Evolutionary conservation across 441 rosid species (phyloP).

Genomic region (Gossypium trilobum): DNA sequence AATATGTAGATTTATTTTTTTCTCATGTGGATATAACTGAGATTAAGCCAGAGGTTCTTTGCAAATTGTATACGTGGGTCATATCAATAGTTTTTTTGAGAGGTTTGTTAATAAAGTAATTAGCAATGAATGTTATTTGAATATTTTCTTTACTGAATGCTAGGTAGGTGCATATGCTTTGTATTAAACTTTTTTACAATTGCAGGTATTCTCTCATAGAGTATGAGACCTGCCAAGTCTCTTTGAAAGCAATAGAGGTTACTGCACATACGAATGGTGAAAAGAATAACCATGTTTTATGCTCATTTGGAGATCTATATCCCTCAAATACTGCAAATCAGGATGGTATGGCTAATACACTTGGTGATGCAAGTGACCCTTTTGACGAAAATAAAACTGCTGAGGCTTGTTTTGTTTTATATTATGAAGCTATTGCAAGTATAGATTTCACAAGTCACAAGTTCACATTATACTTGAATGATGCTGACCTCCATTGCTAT

Average conservation of each 20-base stretch:
- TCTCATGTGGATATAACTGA: conserved; percentile 4
- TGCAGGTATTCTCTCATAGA: conserved; percentile 55
- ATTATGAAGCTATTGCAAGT: conserved; percentile 43
- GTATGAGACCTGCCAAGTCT: conserved; percentile 43
- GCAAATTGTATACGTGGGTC: not conserved
- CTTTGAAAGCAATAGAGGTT: conserved; percentile 42
- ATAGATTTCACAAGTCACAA: conserved; percentile 26
- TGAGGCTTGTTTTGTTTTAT: conserved; percentile 46
- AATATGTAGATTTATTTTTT: not conserved
- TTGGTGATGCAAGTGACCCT: conserved; percentile 22
- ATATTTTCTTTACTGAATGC: conserved; percentile 2
- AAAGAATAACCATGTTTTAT: conserved; percentile 39
- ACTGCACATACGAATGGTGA: conserved; percentile 31
- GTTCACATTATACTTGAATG: conserved; percentile 42
- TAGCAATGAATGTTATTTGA: not conserved
- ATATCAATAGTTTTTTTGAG: not conserved
- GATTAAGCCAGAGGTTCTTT: not conserved
- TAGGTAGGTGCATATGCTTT: conserved; percentile 13
- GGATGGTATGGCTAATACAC: conserved; percentile 26
- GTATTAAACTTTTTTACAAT: conserved; percentile 4
- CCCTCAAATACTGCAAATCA: conserved; percentile 28
- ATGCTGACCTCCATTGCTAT: conserved; percentile 75
- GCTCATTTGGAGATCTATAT: conserved; percentile 42
- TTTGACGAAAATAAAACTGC: conserved; percentile 20
- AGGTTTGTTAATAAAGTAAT: not conserved